Base-by-base conservation (phyloP, 768 basidiomycete genomes). In the Suillus variegatus region DNA sequence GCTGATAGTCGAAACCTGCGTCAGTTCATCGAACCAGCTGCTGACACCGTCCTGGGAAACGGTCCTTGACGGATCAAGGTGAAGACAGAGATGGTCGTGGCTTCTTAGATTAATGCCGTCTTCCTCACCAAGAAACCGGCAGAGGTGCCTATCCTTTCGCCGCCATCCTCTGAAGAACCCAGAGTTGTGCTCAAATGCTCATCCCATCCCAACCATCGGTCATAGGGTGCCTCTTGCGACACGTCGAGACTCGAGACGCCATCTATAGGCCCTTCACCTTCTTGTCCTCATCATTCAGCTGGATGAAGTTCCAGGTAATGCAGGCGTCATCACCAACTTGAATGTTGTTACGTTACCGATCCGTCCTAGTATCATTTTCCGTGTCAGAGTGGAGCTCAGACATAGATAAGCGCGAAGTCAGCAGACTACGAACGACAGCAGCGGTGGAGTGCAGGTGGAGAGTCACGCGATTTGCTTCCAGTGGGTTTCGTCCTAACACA, bases 201-300 rank as follows among this genome's bases (percentile, higher is more conserved):
- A 93, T 99, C 66, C 89, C 91, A 76, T 82, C 86, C 14, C 90
- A 96, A 74, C 91, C 94, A 3, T 80, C 84, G 56, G 83, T 97
- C 55, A 86, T 98, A 49, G 89, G 92, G 70, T 86, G 94, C 20
- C 79, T 99, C 12, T 82, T 99, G 52, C 81, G 82, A 41, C 93
- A 96, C 72, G 88, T 99, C 66, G 92, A 94, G 76, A 91, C 90
- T 99, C 66, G 92, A 94, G 76, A 91, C 90, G 22, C 91, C 95
- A 3, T 88, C 96, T 2, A 88, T 98, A 71, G 91, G 32, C 36
- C 9, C 8, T 94, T 66, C 95, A 99, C 75, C 83, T 98, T 51
- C 81, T 99, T 38, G 86, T 96, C 64, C 88, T 95, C 64, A 90
- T 98, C 57, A 89, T 97, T 63, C 92, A 95, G 32, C 81, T 94